These are phyloP conservation scores for Elsinoe ampelina DNA, from an alignment of 2,329 filamentous ascomycete genomes.

Conservation along the genomic window DNA sequence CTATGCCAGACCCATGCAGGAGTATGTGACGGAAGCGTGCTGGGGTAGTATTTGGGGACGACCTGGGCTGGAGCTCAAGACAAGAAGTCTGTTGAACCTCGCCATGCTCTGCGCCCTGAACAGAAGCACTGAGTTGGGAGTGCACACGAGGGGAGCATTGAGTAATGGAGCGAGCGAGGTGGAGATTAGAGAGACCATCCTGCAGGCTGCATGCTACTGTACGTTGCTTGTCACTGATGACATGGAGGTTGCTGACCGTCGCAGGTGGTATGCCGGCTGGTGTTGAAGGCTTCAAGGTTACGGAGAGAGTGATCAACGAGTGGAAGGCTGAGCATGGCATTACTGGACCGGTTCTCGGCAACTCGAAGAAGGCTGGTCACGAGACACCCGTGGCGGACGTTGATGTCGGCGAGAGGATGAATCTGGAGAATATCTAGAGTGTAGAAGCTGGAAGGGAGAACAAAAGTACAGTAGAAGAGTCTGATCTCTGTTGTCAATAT, in stretches of 20 bases:
- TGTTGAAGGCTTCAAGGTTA: conserved; percentile 45
- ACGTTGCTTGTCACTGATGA: background rate
- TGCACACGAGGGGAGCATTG: conserved; percentile 53
- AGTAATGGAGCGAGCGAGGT: conserved; percentile 54
- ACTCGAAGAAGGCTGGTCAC: background rate
- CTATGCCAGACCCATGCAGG: conserved; percentile 53
- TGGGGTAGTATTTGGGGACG: conserved; percentile 58
- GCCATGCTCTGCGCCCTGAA: conserved; percentile 57
- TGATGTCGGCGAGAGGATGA: conserved; percentile 12
- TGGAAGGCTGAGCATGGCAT: conserved; percentile 35
- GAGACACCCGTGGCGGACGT: background rate
- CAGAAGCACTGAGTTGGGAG: conserved; percentile 48
- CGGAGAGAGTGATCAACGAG: conserved; percentile 43
- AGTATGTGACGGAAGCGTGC: conserved; percentile 52
- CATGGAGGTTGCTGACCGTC: background rate
- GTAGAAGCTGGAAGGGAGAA: background rate
- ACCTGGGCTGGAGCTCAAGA: conserved; percentile 52
- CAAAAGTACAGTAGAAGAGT: background rate
- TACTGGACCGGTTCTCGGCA: conserved; percentile 10
- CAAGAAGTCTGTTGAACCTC: conserved; percentile 54
- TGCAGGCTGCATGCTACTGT: conserved; percentile 43
- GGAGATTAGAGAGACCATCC: conserved; percentile 52
- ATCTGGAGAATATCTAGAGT: conserved; percentile 3
- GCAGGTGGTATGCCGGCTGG: conserved; percentile 43
- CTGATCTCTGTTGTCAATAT: background rate